A percentile compares a stretch with the other conserved stretches of the same genome.
phyloP scores from a whole-genome alignment of 306 rosid species.

The Coriaria nepalensis region DNA sequence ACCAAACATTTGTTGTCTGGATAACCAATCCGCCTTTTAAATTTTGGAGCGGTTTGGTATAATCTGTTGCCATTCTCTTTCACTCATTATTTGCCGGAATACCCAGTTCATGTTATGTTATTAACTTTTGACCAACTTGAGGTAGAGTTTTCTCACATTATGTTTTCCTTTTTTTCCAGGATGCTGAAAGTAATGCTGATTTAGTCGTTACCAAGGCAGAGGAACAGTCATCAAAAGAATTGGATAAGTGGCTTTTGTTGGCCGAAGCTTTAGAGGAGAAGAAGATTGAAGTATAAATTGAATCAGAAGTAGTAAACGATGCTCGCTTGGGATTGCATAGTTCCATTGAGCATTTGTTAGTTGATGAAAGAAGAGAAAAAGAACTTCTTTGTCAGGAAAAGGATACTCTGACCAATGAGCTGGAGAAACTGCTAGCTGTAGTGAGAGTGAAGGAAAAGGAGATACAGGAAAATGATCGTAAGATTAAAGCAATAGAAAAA shows the following conservation, averaged over 20 bases:
- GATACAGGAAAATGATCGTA: conserved; percentile 47
- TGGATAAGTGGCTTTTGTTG: conserved; percentile 42
- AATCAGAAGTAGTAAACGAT: conserved; percentile 44
- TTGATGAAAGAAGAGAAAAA: conserved; percentile 51
- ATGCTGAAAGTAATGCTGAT: conserved; percentile 47
- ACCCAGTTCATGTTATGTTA: neutral
- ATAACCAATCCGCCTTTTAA: too few species aligned
- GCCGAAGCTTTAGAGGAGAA: conserved; percentile 57
- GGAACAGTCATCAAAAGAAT: conserved; percentile 27
- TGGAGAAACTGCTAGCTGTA: conserved; percentile 49
- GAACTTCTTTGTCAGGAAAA: conserved; percentile 44
- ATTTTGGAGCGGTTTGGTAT: too few species aligned
- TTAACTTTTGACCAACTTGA: conserved; percentile 10
- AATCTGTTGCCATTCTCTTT: too few species aligned
- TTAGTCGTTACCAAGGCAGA: conserved; percentile 34
- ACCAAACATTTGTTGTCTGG: too few species aligned
- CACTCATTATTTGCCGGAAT: too few species aligned
- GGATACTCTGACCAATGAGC: conserved; percentile 30
- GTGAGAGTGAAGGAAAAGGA: conserved; percentile 60
- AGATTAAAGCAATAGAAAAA: conserved; percentile 41
- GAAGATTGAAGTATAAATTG: conserved; percentile 69
- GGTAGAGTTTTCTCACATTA: conserved; percentile 10
- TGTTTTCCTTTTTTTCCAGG: conserved; percentile 23
- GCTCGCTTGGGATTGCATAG: conserved; percentile 36
- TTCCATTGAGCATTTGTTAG: conserved; percentile 43